phyloP scores from a whole-genome alignment of 2,329 filamentous ascomycete genomes.

The Hymenoscyphus fructigenus region DNA sequence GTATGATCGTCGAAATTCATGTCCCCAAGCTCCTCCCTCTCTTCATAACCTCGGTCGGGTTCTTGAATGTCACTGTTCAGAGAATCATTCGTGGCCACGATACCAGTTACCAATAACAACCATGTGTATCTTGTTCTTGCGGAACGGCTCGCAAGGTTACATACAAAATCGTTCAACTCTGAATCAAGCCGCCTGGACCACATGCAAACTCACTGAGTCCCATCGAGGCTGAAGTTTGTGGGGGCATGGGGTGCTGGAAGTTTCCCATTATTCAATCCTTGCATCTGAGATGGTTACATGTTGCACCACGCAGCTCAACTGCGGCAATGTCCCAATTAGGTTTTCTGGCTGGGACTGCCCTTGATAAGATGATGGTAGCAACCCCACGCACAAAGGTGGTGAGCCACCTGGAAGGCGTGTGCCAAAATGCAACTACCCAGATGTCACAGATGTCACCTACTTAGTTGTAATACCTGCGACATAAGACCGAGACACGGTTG shows the following conservation, averaged over 20 bases:
- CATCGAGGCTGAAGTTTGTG: neutral
- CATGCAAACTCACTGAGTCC: neutral
- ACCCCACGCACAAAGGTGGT: neutral
- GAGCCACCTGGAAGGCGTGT: neutral
- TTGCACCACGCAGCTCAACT: neutral
- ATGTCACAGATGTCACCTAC: constrained; percentile 4
- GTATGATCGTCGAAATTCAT: neutral
- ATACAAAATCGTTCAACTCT: neutral
- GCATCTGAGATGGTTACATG: neutral
- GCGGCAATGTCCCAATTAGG: neutral
- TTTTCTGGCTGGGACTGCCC: neutral
- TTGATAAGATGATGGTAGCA: neutral
- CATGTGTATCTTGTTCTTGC: neutral
- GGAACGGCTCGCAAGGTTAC: constrained; percentile 1
- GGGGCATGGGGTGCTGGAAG: neutral
- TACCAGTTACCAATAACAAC: neutral
- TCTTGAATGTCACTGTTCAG: too few relatives aligned
- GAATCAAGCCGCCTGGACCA: neutral
- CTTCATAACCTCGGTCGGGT: neutral
- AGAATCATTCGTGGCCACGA: neutral
- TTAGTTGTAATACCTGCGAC: neutral
- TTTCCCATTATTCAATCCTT: neutral
- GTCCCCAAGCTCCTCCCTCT: neutral
- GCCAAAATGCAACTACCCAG: neutral
- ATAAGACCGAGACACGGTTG: neutral